Evolutionary conservation across 495 filamentous ascomycete species (phyloP).

Genomic region (Podospora tetraspora): DNA sequence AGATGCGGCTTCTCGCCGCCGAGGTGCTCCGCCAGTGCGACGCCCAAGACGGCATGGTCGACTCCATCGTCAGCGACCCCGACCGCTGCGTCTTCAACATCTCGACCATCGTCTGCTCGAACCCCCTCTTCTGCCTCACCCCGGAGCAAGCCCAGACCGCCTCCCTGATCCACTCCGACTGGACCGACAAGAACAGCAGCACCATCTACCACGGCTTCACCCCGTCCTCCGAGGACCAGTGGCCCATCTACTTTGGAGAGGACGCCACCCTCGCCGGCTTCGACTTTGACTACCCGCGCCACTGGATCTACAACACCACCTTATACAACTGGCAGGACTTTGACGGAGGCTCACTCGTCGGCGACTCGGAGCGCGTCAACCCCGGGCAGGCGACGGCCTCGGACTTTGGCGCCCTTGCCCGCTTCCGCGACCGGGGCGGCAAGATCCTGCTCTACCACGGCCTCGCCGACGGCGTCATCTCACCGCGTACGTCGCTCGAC

Average conservation of each 20-base stretch:
- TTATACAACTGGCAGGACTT: constrained; percentile 37
- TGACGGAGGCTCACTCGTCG: constrained; percentile 22
- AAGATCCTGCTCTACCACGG: constrained; percentile 57
- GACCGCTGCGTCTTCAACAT: constrained; percentile 53
- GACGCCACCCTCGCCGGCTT: constrained; percentile 26
- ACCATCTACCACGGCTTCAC: constrained; percentile 49
- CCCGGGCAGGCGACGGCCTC: constrained; percentile 41
- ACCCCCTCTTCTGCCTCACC: constrained; percentile 48
- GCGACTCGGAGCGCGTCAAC: constrained; percentile 19
- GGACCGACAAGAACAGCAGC: constrained; percentile 40
- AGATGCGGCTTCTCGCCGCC: constrained; percentile 49
- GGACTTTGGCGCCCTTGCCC: constrained; percentile 40
- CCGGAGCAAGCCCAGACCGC: constrained; percentile 52
- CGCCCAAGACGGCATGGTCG: constrained; percentile 53
- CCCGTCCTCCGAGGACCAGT: constrained; percentile 31
- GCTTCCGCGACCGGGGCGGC: constrained; percentile 32
- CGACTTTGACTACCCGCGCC: constrained; percentile 33
- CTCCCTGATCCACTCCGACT: constrained; percentile 47
- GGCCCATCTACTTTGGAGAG: constrained; percentile 24
- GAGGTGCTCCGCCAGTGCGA: constrained; percentile 65
- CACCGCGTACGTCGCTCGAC: constrained; percentile 37
- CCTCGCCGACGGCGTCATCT: constrained; percentile 46
- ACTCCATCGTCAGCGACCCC: constrained; percentile 61
- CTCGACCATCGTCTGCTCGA: constrained; percentile 49
- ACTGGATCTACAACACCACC: constrained; percentile 41